Conservation (phyloP, 768 basidiomycete genomes). For the Leccinum rimulosum region DNA sequence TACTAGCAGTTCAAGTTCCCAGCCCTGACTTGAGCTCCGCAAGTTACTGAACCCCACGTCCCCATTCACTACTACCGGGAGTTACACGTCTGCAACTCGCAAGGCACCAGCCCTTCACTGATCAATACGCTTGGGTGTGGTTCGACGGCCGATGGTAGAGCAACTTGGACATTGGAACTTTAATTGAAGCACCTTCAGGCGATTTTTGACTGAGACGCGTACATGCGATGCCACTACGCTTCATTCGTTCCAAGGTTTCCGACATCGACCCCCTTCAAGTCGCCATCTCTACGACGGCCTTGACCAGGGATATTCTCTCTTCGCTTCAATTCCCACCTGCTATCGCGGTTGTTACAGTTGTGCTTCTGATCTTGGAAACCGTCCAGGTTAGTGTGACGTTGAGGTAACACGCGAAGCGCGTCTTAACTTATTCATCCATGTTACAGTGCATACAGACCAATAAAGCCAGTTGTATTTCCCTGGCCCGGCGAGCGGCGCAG, state of each 20-base stretch:
- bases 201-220: too few species aligned
- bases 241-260: constrained; percentile 27
- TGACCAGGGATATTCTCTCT: constrained; percentile 32
- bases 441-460: constrained; percentile 35
- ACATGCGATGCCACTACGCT: constrained; percentile 29
- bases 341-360: constrained; percentile 36
- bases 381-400: constrained; percentile 36
- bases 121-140: background rate
- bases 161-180: background rate
- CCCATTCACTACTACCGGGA: background rate
- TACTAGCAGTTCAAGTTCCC: too few species aligned
- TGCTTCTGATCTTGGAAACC: constrained; percentile 45
- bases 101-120: background rate
- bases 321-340: constrained; percentile 43
- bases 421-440: background rate
- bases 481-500: constrained; percentile 41
- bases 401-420: background rate
- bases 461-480: constrained; percentile 37
- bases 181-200: background rate
- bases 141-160: background rate
- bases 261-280: constrained; percentile 29
- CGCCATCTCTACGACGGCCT: constrained; percentile 30
- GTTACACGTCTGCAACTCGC: background rate
- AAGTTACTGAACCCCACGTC: background rate
- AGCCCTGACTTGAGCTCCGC: too few species aligned